These are phyloP conservation scores for Globisporangium irregulare DNA, from an alignment of 352 stramenopile species.

Conservation along the genomic window DNA sequence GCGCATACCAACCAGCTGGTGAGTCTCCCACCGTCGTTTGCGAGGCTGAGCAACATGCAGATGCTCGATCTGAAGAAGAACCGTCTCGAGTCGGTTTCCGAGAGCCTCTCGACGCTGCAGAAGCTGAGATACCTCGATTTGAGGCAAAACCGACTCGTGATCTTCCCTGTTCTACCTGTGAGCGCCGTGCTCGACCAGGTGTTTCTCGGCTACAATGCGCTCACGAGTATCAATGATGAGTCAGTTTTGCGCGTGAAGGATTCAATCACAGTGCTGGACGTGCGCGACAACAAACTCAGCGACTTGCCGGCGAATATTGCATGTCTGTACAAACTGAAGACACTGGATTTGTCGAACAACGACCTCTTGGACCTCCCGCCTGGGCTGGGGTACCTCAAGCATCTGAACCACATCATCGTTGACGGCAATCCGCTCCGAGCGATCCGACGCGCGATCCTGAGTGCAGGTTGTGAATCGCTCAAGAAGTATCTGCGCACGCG, in stretches of 20 bases:
- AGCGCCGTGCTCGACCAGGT: constrained; percentile 65
- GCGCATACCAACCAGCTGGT: constrained; percentile 63
- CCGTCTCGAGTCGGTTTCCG: constrained; percentile 39
- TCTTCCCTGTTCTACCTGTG: constrained; percentile 62
- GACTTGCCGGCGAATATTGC: constrained; percentile 50
- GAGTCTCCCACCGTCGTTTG: constrained; percentile 44
- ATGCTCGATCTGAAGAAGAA: constrained; percentile 83
- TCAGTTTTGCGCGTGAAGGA: constrained; percentile 63
- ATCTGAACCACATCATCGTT: constrained; percentile 72
- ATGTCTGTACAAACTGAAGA: constrained; percentile 67
- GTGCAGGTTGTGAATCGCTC: constrained; percentile 63
- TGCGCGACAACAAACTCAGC: constrained; percentile 80
- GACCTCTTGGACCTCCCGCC: constrained; percentile 72
- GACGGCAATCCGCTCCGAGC: constrained; percentile 74
- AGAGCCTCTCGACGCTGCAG: constrained; percentile 38
- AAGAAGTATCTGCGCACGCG: constrained; percentile 83
- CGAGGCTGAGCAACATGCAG: constrained; percentile 44
- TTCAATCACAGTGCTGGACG: constrained; percentile 69
- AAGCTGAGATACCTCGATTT: constrained; percentile 71
- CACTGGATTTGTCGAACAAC: constrained; percentile 80
- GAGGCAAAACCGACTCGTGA: constrained; percentile 59
- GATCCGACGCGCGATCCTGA: constrained; percentile 66
- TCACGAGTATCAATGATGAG: constrained; percentile 50
- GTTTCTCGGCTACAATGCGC: constrained; percentile 74
- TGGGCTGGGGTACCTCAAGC: constrained; percentile 73